Evolutionary conservation across 345 rosid species (phyloP).

Genomic region (Acer yangbiense): DNA sequence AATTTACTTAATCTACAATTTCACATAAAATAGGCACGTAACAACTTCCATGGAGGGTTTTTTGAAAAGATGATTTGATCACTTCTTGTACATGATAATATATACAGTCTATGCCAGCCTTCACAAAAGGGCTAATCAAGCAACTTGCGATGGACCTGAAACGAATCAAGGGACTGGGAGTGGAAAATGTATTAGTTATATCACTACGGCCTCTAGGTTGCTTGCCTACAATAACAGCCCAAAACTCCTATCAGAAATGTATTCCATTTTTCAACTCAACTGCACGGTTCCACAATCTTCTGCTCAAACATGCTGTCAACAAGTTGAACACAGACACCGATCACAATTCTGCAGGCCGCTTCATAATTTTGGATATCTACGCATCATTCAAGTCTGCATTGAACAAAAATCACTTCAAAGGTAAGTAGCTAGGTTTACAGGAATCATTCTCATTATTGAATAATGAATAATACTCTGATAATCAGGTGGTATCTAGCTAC

Average conservation of each 20-base stretch:
- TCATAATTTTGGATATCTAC: constrained; percentile 30
- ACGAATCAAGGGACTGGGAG: constrained; percentile 34
- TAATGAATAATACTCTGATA: no score
- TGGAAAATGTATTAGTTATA: constrained; percentile 32
- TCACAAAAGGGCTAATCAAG: constrained; percentile 17
- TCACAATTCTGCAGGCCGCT: not conserved
- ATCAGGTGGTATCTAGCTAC: no score
- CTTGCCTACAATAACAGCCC: constrained; percentile 29
- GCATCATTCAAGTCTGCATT: constrained; percentile 34
- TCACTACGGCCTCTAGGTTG: constrained; percentile 34
- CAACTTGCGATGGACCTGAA: constrained; percentile 32
- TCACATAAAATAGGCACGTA: no score
- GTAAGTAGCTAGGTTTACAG: no score
- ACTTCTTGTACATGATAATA: not conserved
- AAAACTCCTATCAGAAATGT: constrained; percentile 32
- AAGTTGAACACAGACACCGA: constrained; percentile 12
- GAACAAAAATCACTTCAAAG: not conserved
- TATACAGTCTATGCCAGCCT: constrained; percentile 21
- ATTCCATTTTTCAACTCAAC: constrained; percentile 22
- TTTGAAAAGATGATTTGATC: no score
- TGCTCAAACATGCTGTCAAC: constrained; percentile 18
- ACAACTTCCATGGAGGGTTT: no score
- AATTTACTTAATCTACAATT: no score
- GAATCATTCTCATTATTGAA: no score
- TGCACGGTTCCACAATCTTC: constrained; percentile 35